Conservation (phyloP, 2,329 filamentous ascomycete species). For the Calonectria multiphialidica region DNA sequence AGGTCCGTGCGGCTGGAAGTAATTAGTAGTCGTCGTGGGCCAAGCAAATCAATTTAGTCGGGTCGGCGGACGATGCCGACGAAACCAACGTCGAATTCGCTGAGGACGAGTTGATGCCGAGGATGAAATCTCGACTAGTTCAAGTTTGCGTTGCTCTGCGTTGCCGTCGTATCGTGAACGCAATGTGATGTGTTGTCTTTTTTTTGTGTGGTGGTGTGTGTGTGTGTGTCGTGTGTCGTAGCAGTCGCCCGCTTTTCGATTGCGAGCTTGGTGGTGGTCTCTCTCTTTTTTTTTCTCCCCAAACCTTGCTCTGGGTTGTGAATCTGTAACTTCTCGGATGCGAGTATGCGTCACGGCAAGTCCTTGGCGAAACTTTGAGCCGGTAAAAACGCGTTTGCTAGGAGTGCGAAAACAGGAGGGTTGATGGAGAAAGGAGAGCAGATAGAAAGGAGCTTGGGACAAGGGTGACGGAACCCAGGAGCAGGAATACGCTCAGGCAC, state of each 20-base stretch:
- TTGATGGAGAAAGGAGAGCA: not conserved
- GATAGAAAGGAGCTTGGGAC: not conserved
- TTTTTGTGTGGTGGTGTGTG: not conserved
- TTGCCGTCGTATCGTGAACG: conserved; percentile 7
- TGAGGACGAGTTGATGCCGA: not conserved
- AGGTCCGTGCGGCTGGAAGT: conserved; percentile 9
- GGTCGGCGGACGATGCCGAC: not conserved
- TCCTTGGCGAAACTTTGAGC: conserved; percentile 14
- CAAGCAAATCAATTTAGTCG: not conserved
- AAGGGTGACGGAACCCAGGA: not conserved
- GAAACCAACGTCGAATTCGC: not conserved
- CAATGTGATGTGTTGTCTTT: conserved; percentile 14
- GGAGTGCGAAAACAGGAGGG: not conserved
- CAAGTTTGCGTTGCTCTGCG: not conserved
- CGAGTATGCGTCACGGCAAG: conserved; percentile 12
- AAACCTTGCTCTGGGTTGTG: conserved; percentile 1
- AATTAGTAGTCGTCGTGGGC: not conserved
- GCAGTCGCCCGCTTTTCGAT: conserved; percentile 10
- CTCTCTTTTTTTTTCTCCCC: not conserved
- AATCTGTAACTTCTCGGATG: conserved; percentile 14
- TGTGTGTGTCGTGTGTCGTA: conserved; percentile 4
- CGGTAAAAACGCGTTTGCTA: not conserved
- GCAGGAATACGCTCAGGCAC: not conserved
- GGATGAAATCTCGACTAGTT: not conserved
- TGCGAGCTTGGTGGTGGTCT: not conserved